phyloP scores from a whole-genome alignment of 805 yeast genomes.

The Pichia membranifaciens region DNA sequence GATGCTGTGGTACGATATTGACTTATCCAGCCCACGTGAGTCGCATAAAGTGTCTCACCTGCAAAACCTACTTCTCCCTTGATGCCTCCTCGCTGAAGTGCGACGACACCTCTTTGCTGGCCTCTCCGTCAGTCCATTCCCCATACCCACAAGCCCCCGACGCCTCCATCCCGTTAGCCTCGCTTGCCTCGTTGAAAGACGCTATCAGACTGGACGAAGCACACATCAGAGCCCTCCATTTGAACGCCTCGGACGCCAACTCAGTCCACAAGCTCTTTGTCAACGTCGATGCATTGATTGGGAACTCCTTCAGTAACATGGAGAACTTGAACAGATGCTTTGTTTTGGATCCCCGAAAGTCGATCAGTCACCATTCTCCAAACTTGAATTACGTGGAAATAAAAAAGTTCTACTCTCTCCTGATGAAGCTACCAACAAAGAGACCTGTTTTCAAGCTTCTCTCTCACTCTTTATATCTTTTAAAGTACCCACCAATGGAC shows the following conservation, averaged over 20 bases:
- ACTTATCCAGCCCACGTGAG: constrained; percentile 13
- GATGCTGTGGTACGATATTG: constrained; percentile 16
- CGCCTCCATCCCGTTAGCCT: neutral
- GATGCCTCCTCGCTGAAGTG: neutral
- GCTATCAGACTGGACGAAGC: constrained; percentile 1
- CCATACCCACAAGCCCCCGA: no score
- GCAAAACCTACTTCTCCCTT: constrained; percentile 11
- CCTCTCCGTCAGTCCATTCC: no score
- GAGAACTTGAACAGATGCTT: constrained; percentile 53
- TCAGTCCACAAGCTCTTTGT: constrained; percentile 27
- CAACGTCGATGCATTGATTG: constrained; percentile 46
- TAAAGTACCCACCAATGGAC: constrained; percentile 44
- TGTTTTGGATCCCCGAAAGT: constrained; percentile 25
- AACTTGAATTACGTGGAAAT: constrained; percentile 48
- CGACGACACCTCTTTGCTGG: no score
- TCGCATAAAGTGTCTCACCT: constrained; percentile 15
- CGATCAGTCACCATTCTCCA: constrained; percentile 34
- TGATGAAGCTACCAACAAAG: constrained; percentile 51
- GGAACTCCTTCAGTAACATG: constrained; percentile 41
- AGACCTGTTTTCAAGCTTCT: constrained; percentile 55
- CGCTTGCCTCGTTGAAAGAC: neutral
- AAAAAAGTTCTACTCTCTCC: constrained; percentile 37
- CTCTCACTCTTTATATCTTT: constrained; percentile 42
- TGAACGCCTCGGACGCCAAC: neutral
- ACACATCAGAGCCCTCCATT: neutral